A percentile compares a stretch with the other conserved stretches of the same genome.
phyloP scores from a whole-genome alignment of 805 yeast genomes.

The Starmerella floricola region DNA sequence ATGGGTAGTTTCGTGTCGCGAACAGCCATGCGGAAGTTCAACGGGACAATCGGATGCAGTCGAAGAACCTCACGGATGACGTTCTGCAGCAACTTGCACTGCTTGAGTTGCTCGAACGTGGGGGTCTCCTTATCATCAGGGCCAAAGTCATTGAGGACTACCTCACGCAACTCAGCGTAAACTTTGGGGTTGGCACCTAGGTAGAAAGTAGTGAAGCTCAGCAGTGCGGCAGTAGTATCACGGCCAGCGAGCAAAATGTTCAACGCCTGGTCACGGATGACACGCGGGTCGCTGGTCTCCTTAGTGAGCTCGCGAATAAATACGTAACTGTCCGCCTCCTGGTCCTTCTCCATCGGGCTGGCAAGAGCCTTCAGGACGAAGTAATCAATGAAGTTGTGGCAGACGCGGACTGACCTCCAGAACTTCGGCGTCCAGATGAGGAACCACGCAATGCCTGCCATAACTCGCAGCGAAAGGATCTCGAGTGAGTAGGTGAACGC shows the following conservation, averaged over 20 bases:
- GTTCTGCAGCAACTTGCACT: constrained; percentile 36
- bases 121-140: constrained; percentile 24
- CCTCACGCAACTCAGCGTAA: constrained; percentile 30
- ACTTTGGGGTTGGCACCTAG: constrained; percentile 33
- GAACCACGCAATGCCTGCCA: constrained; percentile 20
- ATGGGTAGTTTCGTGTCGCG: constrained; percentile 39
- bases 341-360: constrained; percentile 25
- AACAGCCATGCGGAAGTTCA: constrained; percentile 37
- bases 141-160: constrained; percentile 31
- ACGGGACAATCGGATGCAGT: constrained; percentile 42
- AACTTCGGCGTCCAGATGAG: constrained; percentile 27
- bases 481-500: constrained; percentile 21
- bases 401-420: constrained; percentile 27
- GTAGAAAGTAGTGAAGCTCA: constrained; percentile 37
- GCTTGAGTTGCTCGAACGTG: constrained; percentile 40
- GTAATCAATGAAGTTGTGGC: constrained; percentile 32
- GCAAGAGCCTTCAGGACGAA: constrained; percentile 33
- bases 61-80: constrained; percentile 40
- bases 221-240: constrained; percentile 43
- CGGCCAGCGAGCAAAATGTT: constrained; percentile 44
- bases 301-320: constrained; percentile 39
- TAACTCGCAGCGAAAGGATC: constrained; percentile 20
- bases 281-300: constrained; percentile 37
- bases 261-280: constrained; percentile 40
- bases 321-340: constrained; percentile 32